phyloP scores from a whole-genome alignment of 2,329 filamentous ascomycete genomes.

The Claviceps lovelessii region DNA sequence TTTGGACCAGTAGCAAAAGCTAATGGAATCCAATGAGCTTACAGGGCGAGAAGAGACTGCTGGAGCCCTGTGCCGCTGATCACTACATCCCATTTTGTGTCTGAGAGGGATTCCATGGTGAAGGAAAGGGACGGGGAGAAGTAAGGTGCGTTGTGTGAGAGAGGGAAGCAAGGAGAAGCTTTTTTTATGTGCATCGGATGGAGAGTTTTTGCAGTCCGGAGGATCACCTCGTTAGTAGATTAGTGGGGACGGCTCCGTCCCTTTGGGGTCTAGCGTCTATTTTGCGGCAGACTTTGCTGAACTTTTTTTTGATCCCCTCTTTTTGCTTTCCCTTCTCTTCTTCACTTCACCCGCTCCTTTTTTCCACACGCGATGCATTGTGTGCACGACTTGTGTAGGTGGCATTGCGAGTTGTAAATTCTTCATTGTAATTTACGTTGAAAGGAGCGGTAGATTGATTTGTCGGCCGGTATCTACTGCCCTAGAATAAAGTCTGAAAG shows the following conservation, averaged over 20 bases:
- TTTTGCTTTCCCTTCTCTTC: conserved; percentile 3
- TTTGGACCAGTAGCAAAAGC: neutral
- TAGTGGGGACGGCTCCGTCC: neutral
- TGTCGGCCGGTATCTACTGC: conserved; percentile 76
- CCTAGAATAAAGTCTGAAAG: conserved; percentile 65
- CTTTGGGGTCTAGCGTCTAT: conserved; percentile 3
- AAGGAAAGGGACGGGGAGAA: conserved; percentile 6
- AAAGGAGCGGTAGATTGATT: conserved; percentile 49
- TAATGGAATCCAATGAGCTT: conserved; percentile 26
- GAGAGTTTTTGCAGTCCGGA: conserved; percentile 8
- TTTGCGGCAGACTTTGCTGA: conserved; percentile 1
- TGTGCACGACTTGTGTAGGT: conserved; percentile 17
- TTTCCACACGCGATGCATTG: conserved; percentile 16
- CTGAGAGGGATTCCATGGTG: conserved; percentile 58
- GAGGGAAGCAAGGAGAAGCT: neutral
- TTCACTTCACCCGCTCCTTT: conserved; percentile 16
- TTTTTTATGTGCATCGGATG: conserved; percentile 6
- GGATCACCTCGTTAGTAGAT: neutral
- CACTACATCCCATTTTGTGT: conserved; percentile 65
- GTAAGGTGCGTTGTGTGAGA: neutral
- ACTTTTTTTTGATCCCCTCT: conserved; percentile 14
- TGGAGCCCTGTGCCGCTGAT: conserved; percentile 66
- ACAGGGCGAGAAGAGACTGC: conserved; percentile 71
- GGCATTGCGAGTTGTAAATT: conserved; percentile 36
- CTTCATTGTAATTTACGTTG: conserved; percentile 15